Evolutionary conservation across 2,329 filamentous ascomycete genomes (phyloP), one percentile per base, ranked within the genome.

Genomic region (Pyrenochaeta sp.): DNA sequence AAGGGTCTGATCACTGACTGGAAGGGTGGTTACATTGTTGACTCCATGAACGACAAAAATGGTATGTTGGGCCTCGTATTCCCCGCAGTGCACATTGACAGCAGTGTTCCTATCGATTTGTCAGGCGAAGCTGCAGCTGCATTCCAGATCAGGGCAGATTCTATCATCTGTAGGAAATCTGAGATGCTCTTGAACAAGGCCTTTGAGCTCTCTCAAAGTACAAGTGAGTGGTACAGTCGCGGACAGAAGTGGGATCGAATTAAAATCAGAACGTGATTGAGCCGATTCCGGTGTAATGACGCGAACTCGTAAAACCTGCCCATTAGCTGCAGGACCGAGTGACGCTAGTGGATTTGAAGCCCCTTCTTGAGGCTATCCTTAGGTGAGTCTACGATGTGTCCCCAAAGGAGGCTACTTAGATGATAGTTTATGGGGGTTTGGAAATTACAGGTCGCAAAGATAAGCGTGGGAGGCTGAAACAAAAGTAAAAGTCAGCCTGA

Each of bases 51-150:
- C 61, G 19, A 74, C 59, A 25, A 69, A 39, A 24, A 67, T 46
- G n/a, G 28, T 30, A 10, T 9, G 28, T 9, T 6, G 2, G 10
- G 28, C 28, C 2, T 30, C 28, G 28, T 30, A 19, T 8, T n/a
- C 52, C 9, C 9, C 22, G n/a, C n/a, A 34, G 27, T 48, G 8
- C 10, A 45, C 48, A 39, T 53, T 54, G 2, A 64, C 30, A 6
- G 24, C 32, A 9, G 49, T 62, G 39, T 67, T 22, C 9, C 40
- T 54, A 5, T 67, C 59, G 34, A 75, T 64, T 50, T 64, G 52
- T 28, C 59, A 58, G 2, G 71, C 72, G 12, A 72, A 58, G 22
- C 52, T 62, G 57, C 71, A 75, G 45, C 74, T 74, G 56, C 72
- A 73, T 42, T 69, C 67, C 22, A 64, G 54, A 7, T 61, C 50